Evolutionary conservation across 2,329 filamentous ascomycete species (phyloP), one percentile per base, ranked within the genome.

Genomic region (Pezicula rhizophila): DNA sequence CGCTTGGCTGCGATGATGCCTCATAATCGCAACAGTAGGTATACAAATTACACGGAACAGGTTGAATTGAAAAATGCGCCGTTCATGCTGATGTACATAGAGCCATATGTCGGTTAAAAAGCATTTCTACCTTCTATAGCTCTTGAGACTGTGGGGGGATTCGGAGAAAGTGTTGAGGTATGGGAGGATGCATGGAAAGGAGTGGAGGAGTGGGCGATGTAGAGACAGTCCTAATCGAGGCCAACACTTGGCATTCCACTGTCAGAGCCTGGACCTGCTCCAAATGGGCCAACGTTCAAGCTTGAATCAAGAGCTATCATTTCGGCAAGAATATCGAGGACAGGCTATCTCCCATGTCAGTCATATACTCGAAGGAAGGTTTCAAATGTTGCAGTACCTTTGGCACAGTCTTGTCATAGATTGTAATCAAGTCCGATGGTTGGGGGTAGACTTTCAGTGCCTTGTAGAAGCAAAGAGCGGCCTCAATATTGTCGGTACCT

Each of bases 351-450:
- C 58, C 54, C 59, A 53, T 49, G 35, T 52, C 47, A 45, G 43
- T 37, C 18, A 42, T 39, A 25, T 39, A 14, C 18, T 31, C 47
- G 33, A 28, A 20, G n/a, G 20, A 35, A 14, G 20, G 28, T 11
- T 31, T 12, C 28, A 31, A 12, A 34, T 44, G 28, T 18, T 14
- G 34, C 49, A 67, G 52, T 70, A 89, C 91, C 87, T 96, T 96
- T 61, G 92, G 86, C 41, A 97, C 91, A 28, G 93, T 97, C 81
- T 95, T 96, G 71, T 99, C 93, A 72, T 99, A 99, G 70, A 99
- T 96, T 63, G 80, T 81, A 68, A 99, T 96, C 62, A 99, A 77
- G 65, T 97, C 93, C 61, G 85, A 80, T 11, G 92, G 93, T 63
- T 89, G 87, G 46, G 93, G 93, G 73, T 99, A 99, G 60, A 97